Conservation (phyloP, 2,329 filamentous ascomycete genomes). For the Coniosporium tulheliwenetii region DNA sequence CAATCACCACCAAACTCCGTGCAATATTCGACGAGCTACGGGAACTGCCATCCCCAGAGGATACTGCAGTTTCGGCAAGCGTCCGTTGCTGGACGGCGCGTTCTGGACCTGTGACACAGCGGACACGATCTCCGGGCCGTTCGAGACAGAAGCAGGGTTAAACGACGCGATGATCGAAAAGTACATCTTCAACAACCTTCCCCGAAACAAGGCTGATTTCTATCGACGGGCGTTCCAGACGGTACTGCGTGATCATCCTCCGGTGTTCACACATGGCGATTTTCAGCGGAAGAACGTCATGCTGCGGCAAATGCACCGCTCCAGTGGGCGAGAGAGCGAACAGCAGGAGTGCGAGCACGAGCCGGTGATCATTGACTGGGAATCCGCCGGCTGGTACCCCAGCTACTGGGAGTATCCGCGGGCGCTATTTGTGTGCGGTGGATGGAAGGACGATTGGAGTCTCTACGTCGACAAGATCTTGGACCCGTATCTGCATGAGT, state of each 20-base stretch:
- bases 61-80: constrained; percentile 5
- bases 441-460: too few relatives aligned
- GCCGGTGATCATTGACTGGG: constrained; percentile 7
- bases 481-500: too few relatives aligned
- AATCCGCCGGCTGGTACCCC: constrained; percentile 7
- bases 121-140: constrained; percentile 2
- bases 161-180: constrained; percentile 5
- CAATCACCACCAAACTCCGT: too few relatives aligned
- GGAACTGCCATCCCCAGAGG: constrained; percentile 3
- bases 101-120: constrained; percentile 5
- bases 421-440: constrained; percentile 1
- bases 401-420: constrained; percentile 7
- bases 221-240: constrained; percentile 6
- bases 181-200: constrained; percentile 3
- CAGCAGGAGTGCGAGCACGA: neutral
- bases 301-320: neutral
- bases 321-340: too few relatives aligned
- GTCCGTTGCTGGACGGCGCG: constrained; percentile 5
- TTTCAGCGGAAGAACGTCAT: constrained; percentile 7
- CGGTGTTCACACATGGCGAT: constrained; percentile 5
- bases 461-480: too few relatives aligned
- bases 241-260: constrained; percentile 3
- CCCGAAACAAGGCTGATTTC: constrained; percentile 6
- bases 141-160: constrained; percentile 5
- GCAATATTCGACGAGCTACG: constrained; percentile 4